Base-by-base conservation (phyloP, 306 rosid genomes). In the Delonix regia region DNA sequence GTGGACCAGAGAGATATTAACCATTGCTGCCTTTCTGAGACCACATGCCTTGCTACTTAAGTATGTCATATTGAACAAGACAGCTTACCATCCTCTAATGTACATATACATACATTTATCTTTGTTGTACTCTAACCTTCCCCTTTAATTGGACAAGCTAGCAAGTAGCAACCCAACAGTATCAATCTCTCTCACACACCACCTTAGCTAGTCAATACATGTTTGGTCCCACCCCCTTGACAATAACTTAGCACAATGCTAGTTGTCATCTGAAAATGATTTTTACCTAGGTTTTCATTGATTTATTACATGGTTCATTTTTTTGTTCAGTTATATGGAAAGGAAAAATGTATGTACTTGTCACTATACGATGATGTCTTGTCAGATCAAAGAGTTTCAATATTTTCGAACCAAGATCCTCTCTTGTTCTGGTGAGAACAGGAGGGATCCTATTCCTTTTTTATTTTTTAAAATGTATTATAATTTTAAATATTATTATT, bases 11-110 rank as follows among this genome's bases (percentile, higher is more conserved):
- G 16, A 52, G 69, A 71, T 57, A 70, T 84, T 53, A 76, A 80
- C 62, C 82, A 63, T 69, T 86, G 85, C 83, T 86, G 89, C 86
- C 86, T 78, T 81, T 73, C 76, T 81, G 86, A 85, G 86, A 86
- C 90, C 93, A 89, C 87, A 83, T 80, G 83, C 73, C 61, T 85
- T 86, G 76, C 86, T 73, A 63, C 86, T 78, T 78, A 77, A 71
- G 81, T 68, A 27, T 74, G 39, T 60, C 73, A 81, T 68, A 9
- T 73, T 81, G 85, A 89, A 69, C 69, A 71, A 51, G 87, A 85
- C 90, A 85, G 65, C 85, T 68, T 81, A 81, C 83, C 84, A 38
- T 65, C 15, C 68, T 56, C 39, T 55, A 52, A 51, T n/a, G 11
- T 8, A 10, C 13, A 27, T 12, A 5, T 12, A 59, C n/a, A 27